phyloP scores from a whole-genome alignment of 345 rosid species.

The Brassica nigra region DNA sequence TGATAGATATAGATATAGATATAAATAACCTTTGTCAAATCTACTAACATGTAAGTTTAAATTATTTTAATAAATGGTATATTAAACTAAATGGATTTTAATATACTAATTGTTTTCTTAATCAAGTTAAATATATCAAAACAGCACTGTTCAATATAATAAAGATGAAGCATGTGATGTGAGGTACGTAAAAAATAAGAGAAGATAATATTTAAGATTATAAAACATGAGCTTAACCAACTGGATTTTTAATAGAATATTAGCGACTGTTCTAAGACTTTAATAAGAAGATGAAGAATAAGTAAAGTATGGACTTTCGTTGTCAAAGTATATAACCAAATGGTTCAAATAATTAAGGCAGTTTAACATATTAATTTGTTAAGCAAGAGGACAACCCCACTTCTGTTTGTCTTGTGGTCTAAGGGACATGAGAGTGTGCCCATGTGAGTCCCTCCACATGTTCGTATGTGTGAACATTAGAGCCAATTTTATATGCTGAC shows the following conservation, averaged over 20 bases:
- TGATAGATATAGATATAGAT: neutral
- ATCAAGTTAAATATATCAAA: neutral
- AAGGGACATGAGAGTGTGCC: constrained; percentile 26
- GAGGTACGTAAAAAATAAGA: neutral
- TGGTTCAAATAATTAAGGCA: constrained; percentile 31
- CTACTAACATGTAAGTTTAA: neutral
- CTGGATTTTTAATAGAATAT: neutral
- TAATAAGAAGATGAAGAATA: neutral
- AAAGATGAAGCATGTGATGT: neutral
- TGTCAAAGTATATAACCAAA: constrained; percentile 31
- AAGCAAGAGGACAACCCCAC: constrained; percentile 37
- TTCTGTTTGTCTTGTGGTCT: constrained; percentile 34
- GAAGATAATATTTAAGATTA: neutral
- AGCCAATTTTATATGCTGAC: constrained; percentile 35
- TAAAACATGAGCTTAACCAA: neutral
- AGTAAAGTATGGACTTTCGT: constrained; percentile 20
- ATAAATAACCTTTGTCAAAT: neutral
- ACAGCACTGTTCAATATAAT: neutral
- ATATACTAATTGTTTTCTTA: neutral
- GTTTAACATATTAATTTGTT: constrained; percentile 10
- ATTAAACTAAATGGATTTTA: neutral
- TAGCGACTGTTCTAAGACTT: constrained; percentile 12
- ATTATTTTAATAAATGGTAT: neutral
- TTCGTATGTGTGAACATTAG: constrained; percentile 36
- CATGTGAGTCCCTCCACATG: constrained; percentile 35